Percentiles rank a stretch among this genome's conserved stretches.
Conservation (phyloP, 2,329 filamentous ascomycete species). For the Nemania sp. region DNA sequence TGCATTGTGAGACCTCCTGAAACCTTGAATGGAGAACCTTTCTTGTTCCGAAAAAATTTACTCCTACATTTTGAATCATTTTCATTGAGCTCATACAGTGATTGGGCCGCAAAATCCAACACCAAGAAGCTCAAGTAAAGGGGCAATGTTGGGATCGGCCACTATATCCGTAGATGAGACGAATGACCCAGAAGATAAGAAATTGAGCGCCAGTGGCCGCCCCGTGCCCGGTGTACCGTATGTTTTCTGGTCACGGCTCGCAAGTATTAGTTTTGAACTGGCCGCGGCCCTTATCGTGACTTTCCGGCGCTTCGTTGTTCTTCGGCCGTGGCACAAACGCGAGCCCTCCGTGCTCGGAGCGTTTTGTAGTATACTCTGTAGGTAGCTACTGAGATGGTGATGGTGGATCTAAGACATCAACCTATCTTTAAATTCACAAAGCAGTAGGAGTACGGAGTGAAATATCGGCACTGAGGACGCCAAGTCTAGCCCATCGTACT, state of each 20-base stretch:
- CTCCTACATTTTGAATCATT: constrained; percentile 54
- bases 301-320: neutral
- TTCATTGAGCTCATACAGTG: too few relatives aligned
- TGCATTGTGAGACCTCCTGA: neutral
- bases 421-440: neutral
- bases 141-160: constrained; percentile 43
- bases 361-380: neutral
- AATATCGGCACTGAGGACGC: neutral
- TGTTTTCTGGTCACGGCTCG: neutral
- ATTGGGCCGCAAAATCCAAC: too few relatives aligned
- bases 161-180: neutral
- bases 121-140: too few relatives aligned
- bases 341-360: neutral
- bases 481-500: too few relatives aligned
- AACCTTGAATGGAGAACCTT: neutral
- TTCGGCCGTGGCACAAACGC: neutral
- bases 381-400: neutral
- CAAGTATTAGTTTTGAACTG: too few relatives aligned
- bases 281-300: neutral
- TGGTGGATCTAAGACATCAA: neutral
- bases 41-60: neutral
- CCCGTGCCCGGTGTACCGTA: neutral
- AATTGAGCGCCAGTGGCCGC: neutral
- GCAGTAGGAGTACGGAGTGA: neutral
- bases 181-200: neutral